Base-by-base conservation (phyloP, 176 grass and related monocot species). In the Phoenix dactylifera region DNA sequence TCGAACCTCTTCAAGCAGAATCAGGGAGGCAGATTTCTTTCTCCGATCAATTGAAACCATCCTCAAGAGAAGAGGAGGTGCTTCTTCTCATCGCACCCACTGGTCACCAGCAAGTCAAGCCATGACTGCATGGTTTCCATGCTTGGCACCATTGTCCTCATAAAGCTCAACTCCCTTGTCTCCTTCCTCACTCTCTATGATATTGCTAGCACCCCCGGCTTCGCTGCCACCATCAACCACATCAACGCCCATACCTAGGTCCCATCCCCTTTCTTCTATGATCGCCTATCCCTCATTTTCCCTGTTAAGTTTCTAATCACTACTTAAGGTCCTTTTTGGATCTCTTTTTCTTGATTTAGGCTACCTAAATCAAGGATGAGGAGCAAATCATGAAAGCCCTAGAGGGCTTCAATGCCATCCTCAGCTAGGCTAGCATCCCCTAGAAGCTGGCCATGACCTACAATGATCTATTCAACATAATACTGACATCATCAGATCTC, bases 381-480 rank as follows among this genome's bases (percentile, higher is more conserved):
- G 73, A 67, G 0, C 39, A 77, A n/a, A 73, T 83, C 26, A 74
- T 62, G 7, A 52, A 76, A 4, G 80, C 80, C 18, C 59, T 83
- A 14, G 61, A 83, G 57, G 80, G 68, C 48, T 64, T 63, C 22
- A 62, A 83, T 35, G 28, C 77, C 15, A 74, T 83, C 49, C 68
- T 83, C n/a, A 83, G 72, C 22, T 62, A 73, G 15, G 80, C 73
- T 2, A 68, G 74, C 50, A 74, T 83, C 30, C 80, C 73, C 19
- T 61, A 68, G 28, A 83, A 83, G 26, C 73, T 67, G 35, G 80
- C 67, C 49, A 83, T 83, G 73, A 83, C 80, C 29, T 61, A 67
- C 19, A 74, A 83, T 54, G 80, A 83, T 61, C 60, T 83, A 6
- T 83, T 83, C 68, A 83, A 83, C 62, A 77, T 83, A 83, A 83